Conservation (phyloP, 2,329 filamentous ascomycete species). For the Paecilomyces niveus region DNA sequence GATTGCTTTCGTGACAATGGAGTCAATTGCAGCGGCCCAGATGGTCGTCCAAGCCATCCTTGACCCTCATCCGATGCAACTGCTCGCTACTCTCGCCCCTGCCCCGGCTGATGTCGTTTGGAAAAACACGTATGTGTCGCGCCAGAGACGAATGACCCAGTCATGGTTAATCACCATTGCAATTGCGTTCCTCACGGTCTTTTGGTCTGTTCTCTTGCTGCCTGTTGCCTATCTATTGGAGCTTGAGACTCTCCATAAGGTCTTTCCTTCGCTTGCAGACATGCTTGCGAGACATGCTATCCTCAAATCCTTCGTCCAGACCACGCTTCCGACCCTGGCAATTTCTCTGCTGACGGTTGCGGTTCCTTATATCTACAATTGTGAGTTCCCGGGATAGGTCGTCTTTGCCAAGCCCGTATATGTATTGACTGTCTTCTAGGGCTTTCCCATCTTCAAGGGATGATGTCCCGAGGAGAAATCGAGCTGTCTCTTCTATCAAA, state of each 20-base stretch:
- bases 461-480: slow-evolving; percentile 90
- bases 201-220: slow-evolving; percentile 81
- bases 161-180: slow-evolving; percentile 78
- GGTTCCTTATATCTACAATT: slow-evolving; percentile 93
- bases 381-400: slow-evolving; percentile 34
- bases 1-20: slow-evolving; percentile 94
- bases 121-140: slow-evolving; percentile 81
- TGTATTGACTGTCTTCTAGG: slow-evolving; percentile 27
- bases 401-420: not conserved
- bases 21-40: slow-evolving; percentile 83
- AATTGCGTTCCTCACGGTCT: slow-evolving; percentile 73
- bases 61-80: slow-evolving; percentile 77
- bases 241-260: slow-evolving; percentile 67
- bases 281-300: slow-evolving; percentile 62
- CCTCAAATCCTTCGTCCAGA: slow-evolving; percentile 71
- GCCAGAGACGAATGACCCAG: slow-evolving; percentile 64
- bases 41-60: slow-evolving; percentile 95
- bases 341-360: slow-evolving; percentile 81
- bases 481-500: slow-evolving; percentile 94
- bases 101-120: slow-evolving; percentile 91
- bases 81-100: slow-evolving; percentile 79
- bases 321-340: slow-evolving; percentile 76
- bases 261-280: slow-evolving; percentile 63
- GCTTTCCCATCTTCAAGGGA: slow-evolving; percentile 83
- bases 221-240: slow-evolving; percentile 73